phyloP scores from a whole-genome alignment of 352 stramenopile species.

The Globisporangium nunn region DNA sequence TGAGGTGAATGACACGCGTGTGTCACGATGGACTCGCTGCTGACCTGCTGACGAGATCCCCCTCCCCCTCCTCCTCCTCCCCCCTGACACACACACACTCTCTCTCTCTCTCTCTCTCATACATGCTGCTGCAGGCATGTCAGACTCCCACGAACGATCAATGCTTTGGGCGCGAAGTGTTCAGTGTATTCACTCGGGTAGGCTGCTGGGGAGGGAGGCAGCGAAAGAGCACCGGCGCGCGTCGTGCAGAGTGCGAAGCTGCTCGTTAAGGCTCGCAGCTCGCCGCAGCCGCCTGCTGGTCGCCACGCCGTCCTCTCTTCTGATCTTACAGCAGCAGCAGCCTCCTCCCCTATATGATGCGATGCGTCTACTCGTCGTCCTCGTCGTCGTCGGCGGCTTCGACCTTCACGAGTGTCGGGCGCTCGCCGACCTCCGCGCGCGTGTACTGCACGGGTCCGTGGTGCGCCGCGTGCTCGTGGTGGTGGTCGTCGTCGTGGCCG shows the following conservation, averaged over 20 bases:
- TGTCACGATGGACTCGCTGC: too few species aligned
- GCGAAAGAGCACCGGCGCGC: not conserved
- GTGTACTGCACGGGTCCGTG: slow-evolving; percentile 58
- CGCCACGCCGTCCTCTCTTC: not conserved
- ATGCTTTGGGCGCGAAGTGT: not conserved
- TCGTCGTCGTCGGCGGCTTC: slow-evolving; percentile 24
- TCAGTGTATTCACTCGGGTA: not conserved
- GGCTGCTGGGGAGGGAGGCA: not conserved
- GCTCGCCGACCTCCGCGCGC: slow-evolving; percentile 56
- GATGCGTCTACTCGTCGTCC: slow-evolving; percentile 29
- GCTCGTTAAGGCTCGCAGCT: slow-evolving; percentile 1
- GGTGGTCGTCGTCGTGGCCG: slow-evolving; percentile 36
- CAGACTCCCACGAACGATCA: too few species aligned
- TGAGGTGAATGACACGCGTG: too few species aligned
- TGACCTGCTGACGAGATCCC: too few species aligned
- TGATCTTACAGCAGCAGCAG: not conserved
- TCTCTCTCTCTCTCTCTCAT: too few species aligned
- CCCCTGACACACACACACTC: too few species aligned
- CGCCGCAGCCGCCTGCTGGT: not conserved
- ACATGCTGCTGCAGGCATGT: too few species aligned
- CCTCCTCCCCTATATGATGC: not conserved
- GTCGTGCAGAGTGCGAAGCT: not conserved
- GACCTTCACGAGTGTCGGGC: slow-evolving; percentile 46
- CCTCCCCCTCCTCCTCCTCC: too few species aligned
- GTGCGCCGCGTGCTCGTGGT: slow-evolving; percentile 20